These are phyloP conservation scores for Garcileccinum viscosum DNA, from an alignment of 1,284 basidiomycete species.

Conservation along the genomic window DNA sequence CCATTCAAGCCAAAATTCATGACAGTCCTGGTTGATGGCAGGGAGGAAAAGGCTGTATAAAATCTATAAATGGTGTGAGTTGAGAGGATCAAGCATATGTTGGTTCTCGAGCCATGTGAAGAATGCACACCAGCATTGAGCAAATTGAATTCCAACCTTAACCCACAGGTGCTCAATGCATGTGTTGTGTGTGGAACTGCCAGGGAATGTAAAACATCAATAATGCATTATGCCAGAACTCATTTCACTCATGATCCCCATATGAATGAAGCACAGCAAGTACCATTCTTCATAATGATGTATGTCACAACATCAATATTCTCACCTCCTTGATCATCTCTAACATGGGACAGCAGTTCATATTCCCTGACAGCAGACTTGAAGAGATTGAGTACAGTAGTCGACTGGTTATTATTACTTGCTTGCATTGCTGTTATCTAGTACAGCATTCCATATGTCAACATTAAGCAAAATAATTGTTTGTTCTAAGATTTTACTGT, in stretches of 20 bases:
- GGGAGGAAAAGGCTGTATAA: not conserved
- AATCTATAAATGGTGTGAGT: conserved; percentile 34
- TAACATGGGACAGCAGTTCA: not conserved
- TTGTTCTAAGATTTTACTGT: conserved; percentile 3
- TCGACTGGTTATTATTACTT: not conserved
- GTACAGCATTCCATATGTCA: not conserved
- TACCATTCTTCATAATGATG: not conserved
- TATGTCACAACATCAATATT: not conserved
- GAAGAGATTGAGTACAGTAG: not conserved
- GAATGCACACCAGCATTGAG: conserved; percentile 35
- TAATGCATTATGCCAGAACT: not conserved
- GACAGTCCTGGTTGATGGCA: conserved; percentile 20
- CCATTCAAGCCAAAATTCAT: conserved; percentile 34
- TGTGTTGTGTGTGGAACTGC: conserved; percentile 13
- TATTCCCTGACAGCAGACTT: not conserved
- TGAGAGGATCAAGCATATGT: conserved; percentile 27
- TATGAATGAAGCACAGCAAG: not conserved
- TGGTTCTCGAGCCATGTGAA: conserved; percentile 33
- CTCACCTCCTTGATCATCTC: not conserved
- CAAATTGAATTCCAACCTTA: conserved; percentile 37
- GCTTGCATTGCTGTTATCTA: not conserved
- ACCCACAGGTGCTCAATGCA: conserved; percentile 49
- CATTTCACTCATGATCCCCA: not conserved
- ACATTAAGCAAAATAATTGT: not conserved
- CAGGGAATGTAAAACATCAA: not conserved